Evolutionary conservation across 345 rosid species (phyloP).

Genomic region (Balakata baccata): DNA sequence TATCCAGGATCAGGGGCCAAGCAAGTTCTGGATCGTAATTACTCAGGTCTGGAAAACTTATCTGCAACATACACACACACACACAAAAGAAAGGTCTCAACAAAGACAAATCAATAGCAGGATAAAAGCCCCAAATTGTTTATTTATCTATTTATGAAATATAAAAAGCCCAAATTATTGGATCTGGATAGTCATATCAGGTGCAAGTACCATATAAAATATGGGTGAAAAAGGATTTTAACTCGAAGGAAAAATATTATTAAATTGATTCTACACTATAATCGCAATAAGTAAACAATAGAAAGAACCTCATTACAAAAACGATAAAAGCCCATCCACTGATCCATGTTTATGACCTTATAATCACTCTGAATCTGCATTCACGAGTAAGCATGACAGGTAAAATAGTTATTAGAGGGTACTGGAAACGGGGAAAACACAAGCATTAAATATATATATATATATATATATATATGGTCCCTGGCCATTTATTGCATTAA

Average conservation of each 20-base stretch:
- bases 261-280: neutral
- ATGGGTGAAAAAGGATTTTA: neutral
- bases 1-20: conserved; percentile 97
- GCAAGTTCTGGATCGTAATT: conserved; percentile 89
- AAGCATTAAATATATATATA: neutral
- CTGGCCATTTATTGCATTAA: neutral
- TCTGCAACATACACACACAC: conserved; percentile 45
- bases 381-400: neutral
- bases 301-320: conserved; percentile 32
- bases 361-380: conserved; percentile 37
- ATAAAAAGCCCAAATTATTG: too few species aligned
- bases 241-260: neutral
- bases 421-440: neutral
- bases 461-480: too few species aligned
- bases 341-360: conserved; percentile 38
- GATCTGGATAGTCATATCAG: too few species aligned
- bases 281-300: neutral
- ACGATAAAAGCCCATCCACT: conserved; percentile 33
- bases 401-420: neutral
- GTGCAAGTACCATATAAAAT: too few species aligned
- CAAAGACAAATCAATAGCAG: neutral
- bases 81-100: neutral
- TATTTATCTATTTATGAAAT: too few species aligned
- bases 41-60: conserved; percentile 75
- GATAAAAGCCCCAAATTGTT: too few species aligned